A percentile compares a stretch with the other conserved stretches of the same genome.
These are phyloP conservation scores for Yueomyces sinensis DNA, from an alignment of 805 yeast genomes.

Conservation along the genomic window DNA sequence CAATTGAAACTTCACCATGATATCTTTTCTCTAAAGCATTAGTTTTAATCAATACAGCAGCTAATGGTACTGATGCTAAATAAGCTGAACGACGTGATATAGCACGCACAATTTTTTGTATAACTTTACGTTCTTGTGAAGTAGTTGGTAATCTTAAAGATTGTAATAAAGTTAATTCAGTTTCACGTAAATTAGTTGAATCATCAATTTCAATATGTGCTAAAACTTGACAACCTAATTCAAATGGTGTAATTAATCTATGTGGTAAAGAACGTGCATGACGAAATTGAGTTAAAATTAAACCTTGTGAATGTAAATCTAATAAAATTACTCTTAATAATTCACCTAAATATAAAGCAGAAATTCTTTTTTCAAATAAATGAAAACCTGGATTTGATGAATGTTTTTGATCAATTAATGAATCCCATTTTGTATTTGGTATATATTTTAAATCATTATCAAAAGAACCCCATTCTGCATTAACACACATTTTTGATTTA, in stretches of 20 bases:
- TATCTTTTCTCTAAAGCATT: slow-evolving; percentile 40
- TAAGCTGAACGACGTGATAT: slow-evolving; percentile 79
- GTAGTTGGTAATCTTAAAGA: slow-evolving; percentile 58
- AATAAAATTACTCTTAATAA: slow-evolving; percentile 59
- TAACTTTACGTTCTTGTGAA: slow-evolving; percentile 54
- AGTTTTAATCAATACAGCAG: slow-evolving; percentile 63
- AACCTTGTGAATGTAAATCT: slow-evolving; percentile 48
- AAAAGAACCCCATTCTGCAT: slow-evolving; percentile 98
- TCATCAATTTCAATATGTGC: slow-evolving; percentile 80
- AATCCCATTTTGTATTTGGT: slow-evolving; percentile 72
- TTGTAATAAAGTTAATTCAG: slow-evolving; percentile 54
- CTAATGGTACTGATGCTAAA: slow-evolving; percentile 78
- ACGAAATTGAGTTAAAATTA: slow-evolving; percentile 44
- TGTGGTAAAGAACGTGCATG: slow-evolving; percentile 32
- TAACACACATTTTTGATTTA: slow-evolving; percentile 65
- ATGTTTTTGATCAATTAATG: slow-evolving; percentile 43
- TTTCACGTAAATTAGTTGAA: slow-evolving; percentile 55
- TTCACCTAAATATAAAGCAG: slow-evolving; percentile 91
- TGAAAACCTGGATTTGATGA: slow-evolving; percentile 83
- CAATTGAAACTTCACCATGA: slow-evolving; percentile 76
- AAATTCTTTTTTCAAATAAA: slow-evolving; percentile 81
- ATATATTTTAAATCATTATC: slow-evolving; percentile 68
- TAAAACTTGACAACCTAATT: slow-evolving; percentile 64
- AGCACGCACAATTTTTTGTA: slow-evolving; percentile 67
- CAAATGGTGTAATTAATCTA: slow-evolving; percentile 63